phyloP scores from a whole-genome alignment of 1,284 basidiomycete species.

The Psilocybe mexicana region DNA sequence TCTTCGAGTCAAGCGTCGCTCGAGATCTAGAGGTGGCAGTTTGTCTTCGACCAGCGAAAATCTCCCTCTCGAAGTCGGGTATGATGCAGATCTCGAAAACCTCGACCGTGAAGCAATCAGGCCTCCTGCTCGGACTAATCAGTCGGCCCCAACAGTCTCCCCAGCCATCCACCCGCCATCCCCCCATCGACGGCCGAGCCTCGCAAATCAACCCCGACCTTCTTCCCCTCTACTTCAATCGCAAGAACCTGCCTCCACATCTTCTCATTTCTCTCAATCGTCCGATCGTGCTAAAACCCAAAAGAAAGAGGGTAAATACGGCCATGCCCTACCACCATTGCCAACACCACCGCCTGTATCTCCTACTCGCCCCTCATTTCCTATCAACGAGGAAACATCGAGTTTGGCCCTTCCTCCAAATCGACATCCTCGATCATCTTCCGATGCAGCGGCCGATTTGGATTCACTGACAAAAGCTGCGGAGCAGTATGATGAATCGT shows the following conservation, averaged over 20 bases:
- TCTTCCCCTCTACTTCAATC: slow-evolving; percentile 33
- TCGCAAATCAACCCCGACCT: slow-evolving; percentile 29
- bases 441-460: slow-evolving; percentile 52
- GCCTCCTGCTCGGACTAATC: slow-evolving; percentile 41
- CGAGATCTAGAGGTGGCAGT: slow-evolving; percentile 64
- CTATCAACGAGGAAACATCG: slow-evolving; percentile 40
- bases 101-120: slow-evolving; percentile 51
- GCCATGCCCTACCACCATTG: slow-evolving; percentile 31
- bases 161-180: slow-evolving; percentile 29
- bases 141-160: slow-evolving; percentile 28
- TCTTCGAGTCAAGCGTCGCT: slow-evolving; percentile 48
- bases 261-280: slow-evolving; percentile 16
- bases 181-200: slow-evolving; percentile 30
- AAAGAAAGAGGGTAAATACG: slow-evolving; percentile 32
- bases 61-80: slow-evolving; percentile 54
- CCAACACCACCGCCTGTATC: slow-evolving; percentile 43
- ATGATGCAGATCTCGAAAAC: slow-evolving; percentile 71
- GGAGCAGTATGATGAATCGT: slow-evolving; percentile 40
- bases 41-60: slow-evolving; percentile 70
- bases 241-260: slow-evolving; percentile 22
- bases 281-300: slow-evolving; percentile 15
- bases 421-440: slow-evolving; percentile 46
- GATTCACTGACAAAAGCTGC: slow-evolving; percentile 41
- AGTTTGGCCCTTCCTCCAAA: slow-evolving; percentile 32
- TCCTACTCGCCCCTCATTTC: slow-evolving; percentile 45